Percentiles rank a stretch among this genome's conserved stretches.
phyloP scores from a whole-genome alignment of 352 stramenopile genomes.

The Phytophthora agathidicida region DNA sequence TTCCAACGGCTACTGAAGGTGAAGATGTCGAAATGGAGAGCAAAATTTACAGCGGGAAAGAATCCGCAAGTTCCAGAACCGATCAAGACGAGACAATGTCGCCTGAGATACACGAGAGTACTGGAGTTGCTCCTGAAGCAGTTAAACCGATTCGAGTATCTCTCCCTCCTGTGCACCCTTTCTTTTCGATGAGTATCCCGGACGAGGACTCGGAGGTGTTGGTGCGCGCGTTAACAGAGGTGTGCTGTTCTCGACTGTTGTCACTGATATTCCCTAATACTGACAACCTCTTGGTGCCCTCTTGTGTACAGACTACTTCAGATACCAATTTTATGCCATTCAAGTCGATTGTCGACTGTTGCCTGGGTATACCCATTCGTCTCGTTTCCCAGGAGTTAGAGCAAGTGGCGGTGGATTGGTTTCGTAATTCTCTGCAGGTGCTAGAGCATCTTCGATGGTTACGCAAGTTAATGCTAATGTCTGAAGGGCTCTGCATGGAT shows the following conservation, averaged over 20 bases:
- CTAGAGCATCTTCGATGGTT: slow-evolving; percentile 64
- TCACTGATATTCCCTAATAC: background rate
- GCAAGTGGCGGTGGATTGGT: slow-evolving; percentile 45
- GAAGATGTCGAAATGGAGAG: slow-evolving; percentile 20
- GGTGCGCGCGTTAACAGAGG: slow-evolving; percentile 20
- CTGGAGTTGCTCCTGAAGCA: background rate
- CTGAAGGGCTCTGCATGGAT: slow-evolving; percentile 72
- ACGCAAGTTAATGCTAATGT: slow-evolving; percentile 73
- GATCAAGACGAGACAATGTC: background rate
- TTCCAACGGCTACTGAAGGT: background rate
- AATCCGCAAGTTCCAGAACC: background rate
- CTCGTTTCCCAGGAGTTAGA: slow-evolving; percentile 52
- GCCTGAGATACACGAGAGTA: slow-evolving; percentile 1
- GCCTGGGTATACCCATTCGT: slow-evolving; percentile 46
- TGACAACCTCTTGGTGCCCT: background rate
- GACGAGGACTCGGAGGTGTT: slow-evolving; percentile 32
- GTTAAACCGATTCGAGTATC: slow-evolving; percentile 10
- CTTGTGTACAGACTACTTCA: slow-evolving; percentile 19
- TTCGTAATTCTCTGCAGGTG: slow-evolving; percentile 48
- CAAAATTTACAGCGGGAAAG: slow-evolving; percentile 1
- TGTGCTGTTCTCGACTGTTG: slow-evolving; percentile 10
- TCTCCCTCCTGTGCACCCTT: slow-evolving; percentile 34
- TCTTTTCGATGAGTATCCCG: slow-evolving; percentile 29
- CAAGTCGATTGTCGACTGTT: slow-evolving; percentile 42
- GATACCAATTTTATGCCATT: slow-evolving; percentile 46